Evolutionary conservation across 345 rosid genomes (phyloP).

Genomic region (Turritis glabra): DNA sequence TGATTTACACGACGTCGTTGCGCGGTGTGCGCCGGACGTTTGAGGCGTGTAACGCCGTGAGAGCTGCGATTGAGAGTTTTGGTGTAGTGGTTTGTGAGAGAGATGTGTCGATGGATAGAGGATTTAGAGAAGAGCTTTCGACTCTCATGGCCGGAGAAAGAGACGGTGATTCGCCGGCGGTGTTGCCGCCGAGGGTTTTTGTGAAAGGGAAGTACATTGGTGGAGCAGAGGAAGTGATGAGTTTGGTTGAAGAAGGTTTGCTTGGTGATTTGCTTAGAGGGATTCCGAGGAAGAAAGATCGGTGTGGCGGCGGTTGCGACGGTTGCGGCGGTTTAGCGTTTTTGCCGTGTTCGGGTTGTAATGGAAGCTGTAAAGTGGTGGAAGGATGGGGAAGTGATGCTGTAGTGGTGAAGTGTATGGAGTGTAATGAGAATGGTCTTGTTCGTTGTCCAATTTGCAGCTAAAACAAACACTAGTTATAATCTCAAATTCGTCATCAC

Average conservation of each 20-base stretch:
- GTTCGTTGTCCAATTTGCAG: slow-evolving; percentile 79
- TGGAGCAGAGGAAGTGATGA: slow-evolving; percentile 75
- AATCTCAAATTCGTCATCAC: background rate
- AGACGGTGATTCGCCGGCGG: slow-evolving; percentile 2
- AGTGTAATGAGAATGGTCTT: slow-evolving; percentile 91
- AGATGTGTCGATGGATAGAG: slow-evolving; percentile 83
- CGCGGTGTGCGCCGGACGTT: slow-evolving; percentile 81
- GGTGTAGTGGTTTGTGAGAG: slow-evolving; percentile 61
- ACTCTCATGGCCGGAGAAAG: slow-evolving; percentile 36
- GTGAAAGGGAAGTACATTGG: slow-evolving; percentile 81
- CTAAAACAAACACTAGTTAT: background rate
- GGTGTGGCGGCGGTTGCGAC: slow-evolving; percentile 44
- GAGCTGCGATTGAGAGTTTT: slow-evolving; percentile 57
- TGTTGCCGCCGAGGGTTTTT: slow-evolving; percentile 68
- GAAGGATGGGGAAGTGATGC: slow-evolving; percentile 40
- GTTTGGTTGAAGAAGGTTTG: slow-evolving; percentile 66
- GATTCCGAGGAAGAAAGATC: slow-evolving; percentile 49
- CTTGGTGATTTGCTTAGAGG: slow-evolving; percentile 56
- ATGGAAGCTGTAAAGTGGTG: slow-evolving; percentile 76
- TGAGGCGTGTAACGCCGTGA: slow-evolving; percentile 76
- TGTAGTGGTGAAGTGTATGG: slow-evolving; percentile 53
- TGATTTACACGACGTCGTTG: slow-evolving; percentile 73
- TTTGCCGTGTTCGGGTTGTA: slow-evolving; percentile 68
- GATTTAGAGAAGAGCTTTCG: slow-evolving; percentile 68
- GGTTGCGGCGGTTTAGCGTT: slow-evolving; percentile 73